Percentiles rank a stretch among this genome's conserved stretches.
These are phyloP conservation scores for Spirogloea muscicola DNA, from an alignment of 139 green algal species.

Conservation along the genomic window DNA sequence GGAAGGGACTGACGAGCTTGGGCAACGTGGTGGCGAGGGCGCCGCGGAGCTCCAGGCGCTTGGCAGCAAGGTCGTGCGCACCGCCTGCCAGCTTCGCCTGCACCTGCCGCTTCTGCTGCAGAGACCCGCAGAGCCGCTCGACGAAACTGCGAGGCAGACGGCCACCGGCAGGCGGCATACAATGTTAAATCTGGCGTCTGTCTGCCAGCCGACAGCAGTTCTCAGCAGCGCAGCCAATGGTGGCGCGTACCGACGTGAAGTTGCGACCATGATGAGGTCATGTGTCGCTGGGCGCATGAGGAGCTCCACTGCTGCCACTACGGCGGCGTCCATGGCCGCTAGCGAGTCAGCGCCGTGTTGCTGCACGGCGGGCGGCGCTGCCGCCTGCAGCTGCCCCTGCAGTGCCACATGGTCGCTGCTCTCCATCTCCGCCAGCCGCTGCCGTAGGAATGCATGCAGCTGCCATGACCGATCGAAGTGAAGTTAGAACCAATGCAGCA, in stretches of 20 bases:
- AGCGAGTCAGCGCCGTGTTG: conserved; percentile 22
- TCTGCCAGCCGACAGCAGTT: neutral
- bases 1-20: conserved; percentile 2
- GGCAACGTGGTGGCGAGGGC: conserved; percentile 16
- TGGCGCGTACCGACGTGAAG: conserved; percentile 12
- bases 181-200: neutral
- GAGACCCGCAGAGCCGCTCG: conserved; percentile 15
- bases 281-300: conserved; percentile 14
- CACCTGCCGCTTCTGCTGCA: conserved; percentile 26
- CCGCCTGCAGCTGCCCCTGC: conserved; percentile 12
- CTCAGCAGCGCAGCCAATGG: neutral
- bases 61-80: neutral
- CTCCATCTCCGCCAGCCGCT: conserved; percentile 16
- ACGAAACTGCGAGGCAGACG: conserved; percentile 23
- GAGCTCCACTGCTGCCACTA: neutral
- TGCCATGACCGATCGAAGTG: too few relatives aligned
- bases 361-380: conserved; percentile 3
- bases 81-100: conserved; percentile 7
- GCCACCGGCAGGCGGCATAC: neutral
- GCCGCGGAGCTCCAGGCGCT: conserved; percentile 28
- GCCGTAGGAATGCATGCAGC: conserved; percentile 33
- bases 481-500: too few relatives aligned
- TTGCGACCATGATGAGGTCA: conserved; percentile 30
- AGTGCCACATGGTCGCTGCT: neutral
- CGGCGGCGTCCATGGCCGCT: neutral